Evolutionary conservation across 1,284 basidiomycete genomes (phyloP).

Genomic region (Sporisorium sorghi): DNA sequence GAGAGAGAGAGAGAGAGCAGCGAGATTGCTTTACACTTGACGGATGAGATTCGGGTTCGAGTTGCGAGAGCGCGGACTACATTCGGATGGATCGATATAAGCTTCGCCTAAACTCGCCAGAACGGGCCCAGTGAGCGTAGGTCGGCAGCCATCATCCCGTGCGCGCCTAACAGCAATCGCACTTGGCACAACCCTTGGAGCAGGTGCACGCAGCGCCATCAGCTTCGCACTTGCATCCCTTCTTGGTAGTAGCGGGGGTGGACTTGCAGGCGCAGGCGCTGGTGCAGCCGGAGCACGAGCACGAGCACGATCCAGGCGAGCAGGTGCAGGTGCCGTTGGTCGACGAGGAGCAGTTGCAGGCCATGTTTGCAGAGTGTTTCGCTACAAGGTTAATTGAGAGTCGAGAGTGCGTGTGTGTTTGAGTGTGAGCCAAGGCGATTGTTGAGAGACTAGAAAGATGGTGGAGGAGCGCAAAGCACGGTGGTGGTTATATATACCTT

Average conservation of each 20-base stretch:
- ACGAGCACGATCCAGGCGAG: slow-evolving; percentile 20
- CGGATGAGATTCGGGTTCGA: too few species aligned
- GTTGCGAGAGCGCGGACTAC: too few species aligned
- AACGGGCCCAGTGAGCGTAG: too few species aligned
- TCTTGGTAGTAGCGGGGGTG: neutral
- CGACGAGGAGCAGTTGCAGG: slow-evolving; percentile 37
- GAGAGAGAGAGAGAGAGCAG: too few species aligned
- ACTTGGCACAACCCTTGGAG: slow-evolving; percentile 37
- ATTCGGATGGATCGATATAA: too few species aligned
- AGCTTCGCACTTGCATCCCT: slow-evolving; percentile 50
- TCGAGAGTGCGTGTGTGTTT: neutral
- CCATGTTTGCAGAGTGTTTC: slow-evolving; percentile 23
- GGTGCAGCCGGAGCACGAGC: slow-evolving; percentile 46
- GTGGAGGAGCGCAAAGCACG: neutral
- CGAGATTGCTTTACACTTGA: too few species aligned
- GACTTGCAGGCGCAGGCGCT: slow-evolving; percentile 36
- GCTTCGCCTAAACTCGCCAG: too few species aligned
- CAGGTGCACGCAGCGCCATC: slow-evolving; percentile 40
- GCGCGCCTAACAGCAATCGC: slow-evolving; percentile 45
- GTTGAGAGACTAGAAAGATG: neutral
- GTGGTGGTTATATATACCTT: slow-evolving; percentile 8
- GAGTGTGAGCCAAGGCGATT: too few species aligned
- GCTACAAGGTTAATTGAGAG: neutral
- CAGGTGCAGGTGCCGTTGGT: slow-evolving; percentile 40
- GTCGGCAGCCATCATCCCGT: too few species aligned